Base-by-base conservation (phyloP, 768 basidiomycete species). In the Lentinula raphanica region DNA sequence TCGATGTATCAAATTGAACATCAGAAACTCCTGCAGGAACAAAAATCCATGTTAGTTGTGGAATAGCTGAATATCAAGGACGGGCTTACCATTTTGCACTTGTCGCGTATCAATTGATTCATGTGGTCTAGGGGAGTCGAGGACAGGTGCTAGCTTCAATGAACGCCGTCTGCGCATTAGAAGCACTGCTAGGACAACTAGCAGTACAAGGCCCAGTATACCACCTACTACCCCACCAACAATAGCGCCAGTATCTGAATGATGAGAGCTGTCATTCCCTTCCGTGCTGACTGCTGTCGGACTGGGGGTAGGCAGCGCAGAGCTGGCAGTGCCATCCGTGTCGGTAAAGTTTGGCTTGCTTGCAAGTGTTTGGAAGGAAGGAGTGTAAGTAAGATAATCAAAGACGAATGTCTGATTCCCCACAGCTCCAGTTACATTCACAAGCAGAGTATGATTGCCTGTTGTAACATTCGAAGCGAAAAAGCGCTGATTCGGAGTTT, bases 371-470 rank as follows among this genome's bases (percentile, higher is more conserved):
- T 19, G 11, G 13, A 58, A 58, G 5, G 44, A 38, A 6, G 56
- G 45, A 6, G 9, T 35, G 15, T 50, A 58, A 2, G 48, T 38
- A 7, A 58, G 23, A 40, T 49, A 50, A 42, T 50, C 57, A 23
- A 58, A 50, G 31, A 50, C 38, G 17, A 58, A 58, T 6, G 21
- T 36, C 45, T 50, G 56, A 25, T 38, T 38, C n/a, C 57, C 57
- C 15, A 19, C 21, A 13, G 57, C 13, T 2, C 50, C 23, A 23
- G 57, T 50, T 21, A 50, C 46, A 49, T 49, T 46, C 32, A 27
- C 31, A 19, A 36, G 31, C 1, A 57, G 31, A 7, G 46, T 48
- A n/a, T 48, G 13, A 28, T 48, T 57, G 40, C 35, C 45, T 46
- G 56, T 3, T 27, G 25, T 31, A 19, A 32, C 9, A 3, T 57